These are phyloP conservation scores for Hypoxylon rickii DNA, from an alignment of 495 filamentous ascomycete genomes.

Conservation along the genomic window DNA sequence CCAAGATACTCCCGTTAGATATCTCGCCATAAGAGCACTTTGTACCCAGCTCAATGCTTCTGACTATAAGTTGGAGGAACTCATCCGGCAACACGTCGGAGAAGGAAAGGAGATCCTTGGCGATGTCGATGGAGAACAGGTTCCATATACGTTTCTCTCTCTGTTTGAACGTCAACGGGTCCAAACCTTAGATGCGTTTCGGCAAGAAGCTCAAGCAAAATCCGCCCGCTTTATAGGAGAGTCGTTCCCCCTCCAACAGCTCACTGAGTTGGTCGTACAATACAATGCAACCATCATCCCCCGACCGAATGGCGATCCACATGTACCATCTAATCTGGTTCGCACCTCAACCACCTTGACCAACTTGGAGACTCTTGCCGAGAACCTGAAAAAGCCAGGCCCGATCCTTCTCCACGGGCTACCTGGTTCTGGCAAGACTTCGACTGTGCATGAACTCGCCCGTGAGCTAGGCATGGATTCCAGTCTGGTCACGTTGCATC, in stretches of 20 bases:
- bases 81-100: slow-evolving; percentile 67
- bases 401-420: slow-evolving; percentile 83
- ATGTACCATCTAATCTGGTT: slow-evolving; percentile 61
- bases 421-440: slow-evolving; percentile 89
- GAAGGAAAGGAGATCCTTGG: slow-evolving; percentile 62
- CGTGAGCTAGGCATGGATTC: slow-evolving; percentile 70
- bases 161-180: slow-evolving; percentile 73
- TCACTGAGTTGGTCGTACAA: slow-evolving; percentile 49
- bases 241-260: slow-evolving; percentile 34
- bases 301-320: slow-evolving; percentile 58
- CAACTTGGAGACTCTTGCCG: slow-evolving; percentile 72
- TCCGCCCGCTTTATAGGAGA: slow-evolving; percentile 28
- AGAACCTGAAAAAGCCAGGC: slow-evolving; percentile 62
- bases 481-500: slow-evolving; percentile 85
- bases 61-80: slow-evolving; percentile 73
- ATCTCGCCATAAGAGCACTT: slow-evolving; percentile 79
- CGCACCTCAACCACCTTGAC: slow-evolving; percentile 68
- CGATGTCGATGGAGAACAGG: slow-evolving; percentile 71
- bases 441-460: slow-evolving; percentile 81
- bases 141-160: slow-evolving; percentile 85
- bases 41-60: slow-evolving; percentile 79
- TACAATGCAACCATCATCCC: slow-evolving; percentile 70
- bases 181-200: slow-evolving; percentile 44
- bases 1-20: slow-evolving; percentile 64
- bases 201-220: slow-evolving; percentile 33